These are phyloP conservation scores for Choanephora cucurbitarum DNA, from an alignment of 371 early-diverging fungal genomes.

Conservation along the genomic window DNA sequence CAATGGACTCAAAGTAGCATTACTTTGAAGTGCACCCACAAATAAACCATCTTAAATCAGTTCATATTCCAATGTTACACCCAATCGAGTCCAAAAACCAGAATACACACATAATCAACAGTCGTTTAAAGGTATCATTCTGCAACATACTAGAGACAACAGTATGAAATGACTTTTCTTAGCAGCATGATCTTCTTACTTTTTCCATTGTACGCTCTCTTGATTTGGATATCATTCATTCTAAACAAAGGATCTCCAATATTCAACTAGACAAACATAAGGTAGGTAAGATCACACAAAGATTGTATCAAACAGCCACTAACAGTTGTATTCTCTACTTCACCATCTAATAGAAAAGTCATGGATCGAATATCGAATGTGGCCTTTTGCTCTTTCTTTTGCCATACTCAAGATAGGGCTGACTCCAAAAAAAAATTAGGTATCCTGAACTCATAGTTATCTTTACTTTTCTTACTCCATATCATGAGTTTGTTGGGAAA, in stretches of 20 bases:
- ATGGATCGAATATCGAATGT: constrained; percentile 77
- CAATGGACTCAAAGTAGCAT: constrained; percentile 88
- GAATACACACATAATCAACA: constrained; percentile 86
- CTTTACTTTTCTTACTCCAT: constrained; percentile 38
- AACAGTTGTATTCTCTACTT: constrained; percentile 63
- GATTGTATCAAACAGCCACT: too few species aligned
- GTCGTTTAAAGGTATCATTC: constrained; percentile 71
- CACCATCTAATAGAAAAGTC: constrained; percentile 85
- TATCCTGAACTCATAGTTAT: too few species aligned
- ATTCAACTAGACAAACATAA: constrained; percentile 73
- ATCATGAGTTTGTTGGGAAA: constrained; percentile 27
- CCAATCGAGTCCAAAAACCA: constrained; percentile 91
- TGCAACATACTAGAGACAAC: constrained; percentile 73
- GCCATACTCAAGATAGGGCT: constrained; percentile 50
- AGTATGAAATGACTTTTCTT: too few species aligned
- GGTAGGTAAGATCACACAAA: too few species aligned
- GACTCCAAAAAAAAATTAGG: too few species aligned
- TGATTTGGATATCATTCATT: constrained; percentile 80
- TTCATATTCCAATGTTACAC: constrained; percentile 85
- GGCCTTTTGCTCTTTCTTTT: constrained; percentile 78
- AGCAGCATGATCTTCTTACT: constrained; percentile 24
- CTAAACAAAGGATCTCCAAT: constrained; percentile 87
- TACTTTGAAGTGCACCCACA: constrained; percentile 87
- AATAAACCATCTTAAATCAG: constrained; percentile 87
- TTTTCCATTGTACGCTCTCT: constrained; percentile 90